Percentiles rank a stretch among this genome's conserved stretches.
Conservation (phyloP, 164 flowering plant species). For the Vitis vinifera region DNA sequence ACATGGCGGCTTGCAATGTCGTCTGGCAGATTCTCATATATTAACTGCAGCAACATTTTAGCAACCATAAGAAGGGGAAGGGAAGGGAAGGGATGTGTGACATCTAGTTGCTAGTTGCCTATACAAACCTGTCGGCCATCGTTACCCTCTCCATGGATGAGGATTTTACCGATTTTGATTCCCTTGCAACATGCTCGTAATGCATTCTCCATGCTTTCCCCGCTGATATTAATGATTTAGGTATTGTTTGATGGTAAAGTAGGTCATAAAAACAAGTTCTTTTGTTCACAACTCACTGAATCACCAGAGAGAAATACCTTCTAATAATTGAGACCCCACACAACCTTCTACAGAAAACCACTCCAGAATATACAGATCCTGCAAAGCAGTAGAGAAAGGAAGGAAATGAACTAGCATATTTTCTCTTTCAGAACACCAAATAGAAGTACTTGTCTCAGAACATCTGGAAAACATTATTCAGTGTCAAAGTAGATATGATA, state of each 20-base stretch:
- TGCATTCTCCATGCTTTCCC: conserved; percentile 96
- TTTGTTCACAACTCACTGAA: neutral
- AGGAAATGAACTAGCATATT: neutral
- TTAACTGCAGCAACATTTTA: conserved; percentile 48
- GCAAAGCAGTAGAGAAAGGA: conserved; percentile 16
- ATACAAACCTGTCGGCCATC: conserved; percentile 57
- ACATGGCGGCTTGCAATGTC: conserved; percentile 78
- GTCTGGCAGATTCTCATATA: conserved; percentile 76
- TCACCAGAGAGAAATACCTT: conserved; percentile 43
- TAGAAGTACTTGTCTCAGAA: neutral
- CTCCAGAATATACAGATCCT: conserved; percentile 72
- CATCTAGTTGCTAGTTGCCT: neutral
- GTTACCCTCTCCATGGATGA: conserved; percentile 61
- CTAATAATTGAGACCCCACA: conserved; percentile 81
- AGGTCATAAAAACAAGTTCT: no score
- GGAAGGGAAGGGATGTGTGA: neutral
- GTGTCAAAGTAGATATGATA: no score
- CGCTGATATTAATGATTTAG: conserved; percentile 36
- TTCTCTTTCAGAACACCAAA: no score
- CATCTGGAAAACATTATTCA: neutral
- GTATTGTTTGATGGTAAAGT: no score
- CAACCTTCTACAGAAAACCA: conserved; percentile 63
- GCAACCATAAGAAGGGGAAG: neutral
- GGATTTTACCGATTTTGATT: conserved; percentile 85
- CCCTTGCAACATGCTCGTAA: conserved; percentile 90